phyloP scores from a whole-genome alignment of 331 rosid species.

The Pyracantha coccinea region DNA sequence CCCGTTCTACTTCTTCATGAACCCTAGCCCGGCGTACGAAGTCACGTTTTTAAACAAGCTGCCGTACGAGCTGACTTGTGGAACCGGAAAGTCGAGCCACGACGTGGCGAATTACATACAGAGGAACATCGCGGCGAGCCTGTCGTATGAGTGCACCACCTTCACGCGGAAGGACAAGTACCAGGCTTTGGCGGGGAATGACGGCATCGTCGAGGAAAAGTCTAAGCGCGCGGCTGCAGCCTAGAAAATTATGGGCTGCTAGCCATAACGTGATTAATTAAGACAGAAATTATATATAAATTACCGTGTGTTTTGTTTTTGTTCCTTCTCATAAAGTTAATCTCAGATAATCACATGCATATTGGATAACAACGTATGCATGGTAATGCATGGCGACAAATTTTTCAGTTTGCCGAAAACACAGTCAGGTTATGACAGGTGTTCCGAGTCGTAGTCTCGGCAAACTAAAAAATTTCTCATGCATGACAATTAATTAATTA shows the following conservation, averaged over 20 bases:
- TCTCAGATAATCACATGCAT: background rate
- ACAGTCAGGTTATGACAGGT: too few species aligned
- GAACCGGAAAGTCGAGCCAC: slow-evolving; percentile 12
- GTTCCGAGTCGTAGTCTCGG: fast-evolving
- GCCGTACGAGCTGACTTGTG: slow-evolving; percentile 12
- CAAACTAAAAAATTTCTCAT: too few species aligned
- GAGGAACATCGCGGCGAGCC: slow-evolving; percentile 11
- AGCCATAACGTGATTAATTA: too few species aligned
- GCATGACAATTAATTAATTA: too few species aligned
- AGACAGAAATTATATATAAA: too few species aligned
- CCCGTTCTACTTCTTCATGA: slow-evolving; percentile 25
- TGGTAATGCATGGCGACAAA: background rate
- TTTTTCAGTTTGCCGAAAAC: too few species aligned
- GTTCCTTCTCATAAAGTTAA: background rate
- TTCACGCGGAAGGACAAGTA: slow-evolving; percentile 27
- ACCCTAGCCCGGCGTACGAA: slow-evolving; percentile 22
- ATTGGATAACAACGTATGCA: background rate
- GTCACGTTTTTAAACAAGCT: slow-evolving; percentile 14
- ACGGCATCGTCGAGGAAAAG: slow-evolving; percentile 4
- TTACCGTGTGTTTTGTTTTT: background rate
- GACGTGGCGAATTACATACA: slow-evolving; percentile 22
- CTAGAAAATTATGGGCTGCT: slow-evolving; percentile 10
- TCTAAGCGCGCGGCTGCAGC: background rate
- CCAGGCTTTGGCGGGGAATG: slow-evolving; percentile 16
- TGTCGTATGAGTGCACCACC: slow-evolving; percentile 20